Conservation (phyloP, 2,329 filamentous ascomycete genomes). For the Ceratocystis destructans region DNA sequence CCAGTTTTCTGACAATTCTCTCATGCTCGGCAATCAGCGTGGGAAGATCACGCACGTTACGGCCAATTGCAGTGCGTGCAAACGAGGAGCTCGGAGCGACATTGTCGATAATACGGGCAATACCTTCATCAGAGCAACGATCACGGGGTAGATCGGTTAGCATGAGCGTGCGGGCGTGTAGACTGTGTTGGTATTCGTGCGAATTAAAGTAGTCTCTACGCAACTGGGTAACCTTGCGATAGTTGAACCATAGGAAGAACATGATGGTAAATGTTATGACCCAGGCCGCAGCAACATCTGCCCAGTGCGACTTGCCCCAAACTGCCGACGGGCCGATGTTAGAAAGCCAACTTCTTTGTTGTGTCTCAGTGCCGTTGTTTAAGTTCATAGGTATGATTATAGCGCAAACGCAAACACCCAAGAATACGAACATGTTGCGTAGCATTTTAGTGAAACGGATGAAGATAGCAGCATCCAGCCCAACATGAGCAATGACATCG, state of each 20-base stretch:
- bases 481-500: conserved; percentile 65
- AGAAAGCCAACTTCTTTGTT: conserved; percentile 36
- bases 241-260: conserved; percentile 83
- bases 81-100: conserved; percentile 66
- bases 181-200: conserved; percentile 72
- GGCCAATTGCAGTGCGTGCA: conserved; percentile 67
- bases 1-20: conserved; percentile 64
- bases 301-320: conserved; percentile 42
- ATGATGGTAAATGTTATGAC: conserved; percentile 61
- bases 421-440: conserved; percentile 68
- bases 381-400: conserved; percentile 75
- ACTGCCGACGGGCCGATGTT: conserved; percentile 47
- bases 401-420: conserved; percentile 58
- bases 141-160: conserved; percentile 62
- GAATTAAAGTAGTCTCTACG: conserved; percentile 71
- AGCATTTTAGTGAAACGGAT: conserved; percentile 82
- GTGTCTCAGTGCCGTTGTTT: conserved; percentile 23
- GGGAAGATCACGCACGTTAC: conserved; percentile 85
- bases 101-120: conserved; percentile 68
- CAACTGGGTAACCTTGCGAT: conserved; percentile 55
- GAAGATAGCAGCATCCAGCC: conserved; percentile 84
- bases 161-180: conserved; percentile 63
- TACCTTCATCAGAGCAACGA: conserved; percentile 71
- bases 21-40: conserved; percentile 74
- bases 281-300: conserved; percentile 45